Base-by-base conservation (phyloP, 2,329 filamentous ascomycete species). In the Incumbomyces delicatus region DNA sequence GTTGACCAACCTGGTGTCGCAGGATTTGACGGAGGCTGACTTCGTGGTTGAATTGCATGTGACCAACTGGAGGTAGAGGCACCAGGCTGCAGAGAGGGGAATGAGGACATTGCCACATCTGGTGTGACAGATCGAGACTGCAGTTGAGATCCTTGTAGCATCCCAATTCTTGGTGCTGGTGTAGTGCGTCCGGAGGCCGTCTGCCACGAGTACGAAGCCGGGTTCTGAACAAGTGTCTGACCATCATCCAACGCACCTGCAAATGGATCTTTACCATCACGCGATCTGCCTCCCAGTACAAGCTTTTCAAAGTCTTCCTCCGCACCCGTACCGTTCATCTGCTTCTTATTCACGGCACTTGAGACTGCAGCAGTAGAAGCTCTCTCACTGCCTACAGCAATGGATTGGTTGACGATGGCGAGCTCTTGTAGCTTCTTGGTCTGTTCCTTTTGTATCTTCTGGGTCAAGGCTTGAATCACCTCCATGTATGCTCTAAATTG, bases 401-500 rank as follows among this genome's bases (percentile, higher is more conserved):
- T 20, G 8, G 44, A 22, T 27, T 34, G 73, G 37, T 73, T 75
- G 22, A 74, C 74, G 1, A 81, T 78, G 0, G 80, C 79, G 6
- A 96, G 74, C 58, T 95, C 90, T 60, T 89, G 85, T 2, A 98
- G 70, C 60, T 95, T 96, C 59, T 80, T 82, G 6, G 77, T 84
- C 58, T 96, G 92, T 61, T 96, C 92, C 14, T 83, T 78, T 62
- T 98, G 90, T 30, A 98, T 85, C 47, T 81, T 80, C 14, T 75
- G 69, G 1, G 88, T 94, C 3, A 95, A 69, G 0, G 69, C 75
- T 62, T 87, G 94, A 65, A 96, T 94, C 38, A 95, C 73, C 3
- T 80, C 72, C 87, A 96, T 95, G 63, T 94, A 96, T 0, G 77
- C 72, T 61, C 88, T 84, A 61, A 98, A 98, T 62, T 90, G 90